phyloP scores from a whole-genome alignment of 805 yeast species.

The Lipomyces yamadae region DNA sequence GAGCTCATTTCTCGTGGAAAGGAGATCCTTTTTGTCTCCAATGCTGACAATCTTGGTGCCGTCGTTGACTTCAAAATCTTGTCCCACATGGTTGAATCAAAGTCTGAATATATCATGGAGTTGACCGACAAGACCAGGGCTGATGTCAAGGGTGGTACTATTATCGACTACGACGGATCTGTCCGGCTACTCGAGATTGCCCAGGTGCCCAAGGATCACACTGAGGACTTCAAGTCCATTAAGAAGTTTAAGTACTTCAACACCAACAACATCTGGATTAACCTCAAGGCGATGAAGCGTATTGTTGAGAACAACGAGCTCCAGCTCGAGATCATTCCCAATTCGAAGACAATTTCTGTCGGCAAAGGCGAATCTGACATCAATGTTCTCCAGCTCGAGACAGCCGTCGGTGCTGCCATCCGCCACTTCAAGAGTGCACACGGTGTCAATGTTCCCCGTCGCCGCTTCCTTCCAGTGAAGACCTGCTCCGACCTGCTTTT shows the following conservation, averaged over 20 bases:
- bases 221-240: constrained; percentile 96
- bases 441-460: constrained; percentile 98
- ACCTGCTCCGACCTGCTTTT: constrained; percentile 92
- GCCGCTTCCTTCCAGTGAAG: constrained; percentile 97
- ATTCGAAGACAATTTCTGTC: constrained; percentile 77
- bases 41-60: constrained; percentile 98
- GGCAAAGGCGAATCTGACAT: constrained; percentile 38
- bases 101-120: constrained; percentile 96
- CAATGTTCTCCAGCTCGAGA: constrained; percentile 94
- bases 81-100: constrained; percentile 88
- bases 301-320: constrained; percentile 82
- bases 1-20: constrained; percentile 88
- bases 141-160: constrained; percentile 98
- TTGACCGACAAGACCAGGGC: constrained; percentile 98
- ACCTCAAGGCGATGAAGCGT: constrained; percentile 90
- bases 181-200: constrained; percentile 95
- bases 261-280: constrained; percentile 98
- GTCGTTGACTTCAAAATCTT: constrained; percentile 91
- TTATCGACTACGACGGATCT: constrained; percentile 92
- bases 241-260: constrained; percentile 98
- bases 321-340: constrained; percentile 94
- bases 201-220: constrained; percentile 98
- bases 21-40: constrained; percentile 92
- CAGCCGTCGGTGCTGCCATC: constrained; percentile 99
- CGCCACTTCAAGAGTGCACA: constrained; percentile 93